Evolutionary conservation across 2,329 filamentous ascomycete genomes (phyloP).

Genomic region (Botrytis tulipae): DNA sequence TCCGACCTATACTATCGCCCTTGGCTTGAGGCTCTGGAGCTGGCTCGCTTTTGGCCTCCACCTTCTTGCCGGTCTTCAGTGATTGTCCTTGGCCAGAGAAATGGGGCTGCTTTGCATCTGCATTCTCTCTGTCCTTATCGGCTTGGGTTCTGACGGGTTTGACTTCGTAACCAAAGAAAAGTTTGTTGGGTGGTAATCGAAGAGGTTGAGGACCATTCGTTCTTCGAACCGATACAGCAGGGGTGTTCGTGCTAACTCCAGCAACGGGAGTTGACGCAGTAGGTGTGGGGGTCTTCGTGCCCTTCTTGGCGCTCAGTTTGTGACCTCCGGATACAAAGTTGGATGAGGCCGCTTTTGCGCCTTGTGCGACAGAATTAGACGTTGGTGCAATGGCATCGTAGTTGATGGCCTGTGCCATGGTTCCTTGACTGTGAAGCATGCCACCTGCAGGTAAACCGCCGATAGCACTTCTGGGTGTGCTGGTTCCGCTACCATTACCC

Average conservation of each 20-base stretch:
- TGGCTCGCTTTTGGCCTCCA: conserved; percentile 30
- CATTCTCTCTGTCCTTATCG: conserved; percentile 65
- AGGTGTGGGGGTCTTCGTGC: conserved; percentile 70
- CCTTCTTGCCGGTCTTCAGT: conserved; percentile 67
- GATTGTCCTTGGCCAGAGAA: conserved; percentile 87
- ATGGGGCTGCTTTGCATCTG: conserved; percentile 64
- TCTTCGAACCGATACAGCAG: conserved; percentile 41
- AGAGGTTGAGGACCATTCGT: conserved; percentile 84
- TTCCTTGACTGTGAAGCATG: conserved; percentile 77
- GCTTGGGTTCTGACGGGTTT: conserved; percentile 81
- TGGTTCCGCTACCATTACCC: conserved; percentile 65
- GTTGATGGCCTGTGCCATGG: conserved; percentile 98
- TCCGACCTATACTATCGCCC: conserved; percentile 24
- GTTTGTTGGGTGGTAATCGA: conserved; percentile 78
- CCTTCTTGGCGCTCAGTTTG: conserved; percentile 78
- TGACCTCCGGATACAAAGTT: conserved; percentile 81
- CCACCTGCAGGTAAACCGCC: conserved; percentile 69
- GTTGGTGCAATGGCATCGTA: conserved; percentile 86
- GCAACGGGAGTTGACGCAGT: conserved; percentile 71
- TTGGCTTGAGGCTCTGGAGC: conserved; percentile 21
- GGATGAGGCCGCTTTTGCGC: conserved; percentile 63
- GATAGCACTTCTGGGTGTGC: conserved; percentile 70
- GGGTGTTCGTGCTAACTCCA: conserved; percentile 46
- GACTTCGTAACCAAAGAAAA: conserved; percentile 95
- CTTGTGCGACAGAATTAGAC: conserved; percentile 61